Base-by-base conservation (phyloP, 2,329 filamentous ascomycete species). In the Sporothrix globosa region DNA sequence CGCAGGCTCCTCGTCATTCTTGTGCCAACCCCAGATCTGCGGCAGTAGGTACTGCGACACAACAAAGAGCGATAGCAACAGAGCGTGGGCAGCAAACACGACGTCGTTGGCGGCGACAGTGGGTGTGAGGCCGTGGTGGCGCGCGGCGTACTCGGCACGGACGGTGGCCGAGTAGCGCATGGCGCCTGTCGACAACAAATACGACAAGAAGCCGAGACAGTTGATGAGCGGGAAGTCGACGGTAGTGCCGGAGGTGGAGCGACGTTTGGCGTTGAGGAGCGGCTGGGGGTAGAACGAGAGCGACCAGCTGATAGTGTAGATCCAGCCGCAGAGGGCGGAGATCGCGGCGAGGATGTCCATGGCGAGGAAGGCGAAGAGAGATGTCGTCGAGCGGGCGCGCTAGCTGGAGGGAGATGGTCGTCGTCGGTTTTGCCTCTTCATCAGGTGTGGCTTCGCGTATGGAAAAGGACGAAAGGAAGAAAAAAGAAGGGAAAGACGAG, bases 231-330 rank as follows among this genome's bases (percentile, higher is more conserved):
- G 93, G 77, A 96, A 97, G 79, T 97, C 94, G 74, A 97, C 90
- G 0, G 93, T 92, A 4, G 95, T 90, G 53, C 96, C 96, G 24
- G 88, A 86, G 4, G 94, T 97, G 10, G 92, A 91, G 70, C 88
- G 87, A 69, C 93, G 90, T 41, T 83, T 84, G 79, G 85, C 90
- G 84, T 97, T 98, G 73, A 93, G 86, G 72, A 96, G 81, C 7
- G 91, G 88, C 78, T 98, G 96, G 1, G 95, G 94, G 79, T 98
- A 98, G 82, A 97, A 98, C 19, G 93, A 97, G 19, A 90, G 82
- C 14, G 92, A 95, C 95, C 95, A 96, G 80, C 87, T 88, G 65
- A 89, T 74, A 73, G 88, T 90, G 80, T 94, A 94, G 77, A 90
- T 81, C 91, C 91, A 93, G 79, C 91, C 91, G 75, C 92, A 87